These are phyloP conservation scores for Podospora tetraspora DNA, from an alignment of 495 filamentous ascomycete species.

Conservation along the genomic window DNA sequence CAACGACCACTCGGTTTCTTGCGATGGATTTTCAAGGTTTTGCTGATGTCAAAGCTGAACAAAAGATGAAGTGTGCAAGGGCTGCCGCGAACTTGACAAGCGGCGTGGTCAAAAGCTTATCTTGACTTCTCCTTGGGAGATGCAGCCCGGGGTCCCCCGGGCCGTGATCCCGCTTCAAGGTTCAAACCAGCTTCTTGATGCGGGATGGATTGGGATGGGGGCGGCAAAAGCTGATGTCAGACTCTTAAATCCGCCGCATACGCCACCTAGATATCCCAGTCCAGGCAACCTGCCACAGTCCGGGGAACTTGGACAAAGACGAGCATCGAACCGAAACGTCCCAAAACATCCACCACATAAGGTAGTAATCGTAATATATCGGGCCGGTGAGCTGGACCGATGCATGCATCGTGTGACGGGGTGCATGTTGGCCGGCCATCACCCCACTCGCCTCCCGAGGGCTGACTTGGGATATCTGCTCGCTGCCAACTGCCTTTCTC, in stretches of 20 bases:
- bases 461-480: neutral
- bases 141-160: neutral
- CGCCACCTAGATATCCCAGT: neutral
- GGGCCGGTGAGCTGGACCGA: neutral
- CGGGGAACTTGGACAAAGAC: neutral
- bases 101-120: neutral
- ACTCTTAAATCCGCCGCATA: neutral
- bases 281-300: neutral
- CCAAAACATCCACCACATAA: too few relatives aligned
- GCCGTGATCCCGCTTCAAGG: neutral
- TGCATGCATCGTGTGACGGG: neutral
- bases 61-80: neutral
- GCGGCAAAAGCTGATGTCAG: neutral
- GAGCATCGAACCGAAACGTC: neutral
- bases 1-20: too few relatives aligned
- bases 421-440: neutral
- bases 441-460: neutral
- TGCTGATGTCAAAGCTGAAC: neutral
- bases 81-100: neutral
- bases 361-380: neutral
- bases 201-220: neutral
- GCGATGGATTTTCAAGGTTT: too few relatives aligned
- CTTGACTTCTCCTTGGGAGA: neutral
- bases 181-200: neutral
- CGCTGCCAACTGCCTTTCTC: neutral